These are phyloP conservation scores for Clonostachys solani DNA, from an alignment of 2,329 filamentous ascomycete species.

Conservation along the genomic window DNA sequence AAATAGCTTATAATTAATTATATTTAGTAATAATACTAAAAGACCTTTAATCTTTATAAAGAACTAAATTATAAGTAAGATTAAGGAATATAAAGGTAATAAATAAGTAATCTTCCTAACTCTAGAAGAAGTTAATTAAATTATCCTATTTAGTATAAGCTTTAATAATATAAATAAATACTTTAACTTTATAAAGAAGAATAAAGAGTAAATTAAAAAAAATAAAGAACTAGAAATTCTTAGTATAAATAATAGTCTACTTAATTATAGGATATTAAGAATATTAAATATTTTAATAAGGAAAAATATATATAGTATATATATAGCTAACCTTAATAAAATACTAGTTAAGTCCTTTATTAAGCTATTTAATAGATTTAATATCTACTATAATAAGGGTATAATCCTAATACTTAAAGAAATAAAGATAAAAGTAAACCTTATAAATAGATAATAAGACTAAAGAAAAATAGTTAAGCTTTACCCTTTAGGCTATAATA, in stretches of 20 bases:
- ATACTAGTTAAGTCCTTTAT: too few species aligned
- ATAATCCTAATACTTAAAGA: not conserved
- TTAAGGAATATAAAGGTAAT: not conserved
- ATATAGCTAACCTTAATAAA: too few species aligned
- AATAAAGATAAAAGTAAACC: not conserved
- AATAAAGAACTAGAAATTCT: too few species aligned
- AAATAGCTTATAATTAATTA: not conserved
- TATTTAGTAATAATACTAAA: constrained; percentile 1
- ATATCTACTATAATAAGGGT: not conserved
- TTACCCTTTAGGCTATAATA: too few species aligned
- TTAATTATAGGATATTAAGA: not conserved
- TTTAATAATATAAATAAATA: constrained; percentile 1
- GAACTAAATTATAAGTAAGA: not conserved
- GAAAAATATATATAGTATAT: too few species aligned
- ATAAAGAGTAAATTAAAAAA: not conserved
- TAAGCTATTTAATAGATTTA: not conserved
- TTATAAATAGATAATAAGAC: not conserved
- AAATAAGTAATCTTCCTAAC: not conserved
- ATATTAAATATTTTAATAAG: not conserved
- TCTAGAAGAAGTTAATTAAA: not conserved
- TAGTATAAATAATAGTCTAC: not conserved
- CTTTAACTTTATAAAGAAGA: not conserved
- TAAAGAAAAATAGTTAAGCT: not conserved
- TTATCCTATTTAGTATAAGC: not conserved
- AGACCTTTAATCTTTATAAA: not conserved